phyloP scores from a whole-genome alignment of 2,329 filamentous ascomycete genomes.

The Colletotrichum australisinense region DNA sequence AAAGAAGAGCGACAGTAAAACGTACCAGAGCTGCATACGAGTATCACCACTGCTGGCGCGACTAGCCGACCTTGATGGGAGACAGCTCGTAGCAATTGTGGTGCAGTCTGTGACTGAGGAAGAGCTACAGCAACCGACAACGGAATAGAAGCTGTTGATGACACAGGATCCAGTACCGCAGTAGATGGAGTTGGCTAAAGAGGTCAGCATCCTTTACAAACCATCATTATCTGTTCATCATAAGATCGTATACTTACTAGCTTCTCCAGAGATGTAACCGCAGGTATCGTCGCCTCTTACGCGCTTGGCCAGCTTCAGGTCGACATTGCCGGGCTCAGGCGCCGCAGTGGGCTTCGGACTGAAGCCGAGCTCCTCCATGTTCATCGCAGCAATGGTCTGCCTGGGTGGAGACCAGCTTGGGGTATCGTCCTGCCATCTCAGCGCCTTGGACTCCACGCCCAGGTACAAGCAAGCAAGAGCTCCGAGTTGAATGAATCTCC shows the following conservation, averaged over 20 bases:
- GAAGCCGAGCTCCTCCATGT: slow-evolving; percentile 36
- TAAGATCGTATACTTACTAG: slow-evolving; percentile 34
- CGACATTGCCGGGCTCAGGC: slow-evolving; percentile 28
- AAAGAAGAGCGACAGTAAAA: background rate
- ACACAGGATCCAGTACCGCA: slow-evolving; percentile 43
- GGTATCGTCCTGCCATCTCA: slow-evolving; percentile 40
- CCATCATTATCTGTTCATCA: slow-evolving; percentile 6
- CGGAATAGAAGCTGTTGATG: slow-evolving; percentile 41
- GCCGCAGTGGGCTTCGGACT: slow-evolving; percentile 37
- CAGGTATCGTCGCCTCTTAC: slow-evolving; percentile 44
- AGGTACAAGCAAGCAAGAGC: slow-evolving; percentile 39
- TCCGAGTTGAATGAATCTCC: slow-evolving; percentile 34
- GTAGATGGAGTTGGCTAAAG: slow-evolving; percentile 40
- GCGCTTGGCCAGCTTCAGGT: slow-evolving; percentile 38
- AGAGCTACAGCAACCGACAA: slow-evolving; percentile 47
- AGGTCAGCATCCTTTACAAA: slow-evolving; percentile 15
- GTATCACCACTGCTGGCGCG: slow-evolving; percentile 40
- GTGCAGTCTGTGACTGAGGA: slow-evolving; percentile 38
- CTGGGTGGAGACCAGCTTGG: slow-evolving; percentile 41
- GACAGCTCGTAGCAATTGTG: slow-evolving; percentile 41
- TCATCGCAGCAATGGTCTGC: slow-evolving; percentile 41
- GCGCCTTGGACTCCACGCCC: slow-evolving; percentile 38
- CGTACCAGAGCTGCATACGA: slow-evolving; percentile 47
- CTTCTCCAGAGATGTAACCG: slow-evolving; percentile 43
- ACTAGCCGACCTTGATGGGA: slow-evolving; percentile 39